phyloP scores from a whole-genome alignment of 768 basidiomycete species.

The Leccinum fibrillosum region DNA sequence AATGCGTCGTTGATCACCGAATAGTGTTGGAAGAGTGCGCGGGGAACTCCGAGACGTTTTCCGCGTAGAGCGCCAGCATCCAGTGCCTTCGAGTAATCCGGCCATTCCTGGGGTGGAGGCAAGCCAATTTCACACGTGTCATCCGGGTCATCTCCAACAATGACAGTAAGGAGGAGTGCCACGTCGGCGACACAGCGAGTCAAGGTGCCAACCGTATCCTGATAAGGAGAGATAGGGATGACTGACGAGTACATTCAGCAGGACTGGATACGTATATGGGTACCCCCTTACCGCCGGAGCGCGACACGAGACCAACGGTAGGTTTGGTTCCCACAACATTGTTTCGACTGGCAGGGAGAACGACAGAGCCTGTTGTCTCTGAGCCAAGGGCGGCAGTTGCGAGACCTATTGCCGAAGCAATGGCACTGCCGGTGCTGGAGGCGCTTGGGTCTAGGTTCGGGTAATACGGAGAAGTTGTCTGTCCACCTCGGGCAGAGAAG shows the following conservation, averaged over 20 bases:
- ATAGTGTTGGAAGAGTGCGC: conserved; percentile 27
- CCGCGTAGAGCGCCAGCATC: conserved; percentile 42
- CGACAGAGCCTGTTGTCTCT: conserved; percentile 49
- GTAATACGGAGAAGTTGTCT: conserved; percentile 39
- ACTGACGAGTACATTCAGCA: conserved; percentile 31
- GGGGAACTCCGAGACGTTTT: conserved; percentile 44
- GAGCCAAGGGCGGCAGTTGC: conserved; percentile 42
- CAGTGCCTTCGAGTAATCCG: conserved; percentile 55
- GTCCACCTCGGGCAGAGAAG: conserved; percentile 47
- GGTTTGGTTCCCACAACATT: conserved; percentile 46
- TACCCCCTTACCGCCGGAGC: conserved; percentile 33
- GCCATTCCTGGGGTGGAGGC: conserved; percentile 45
- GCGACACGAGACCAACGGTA: conserved; percentile 40
- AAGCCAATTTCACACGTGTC: conserved; percentile 38
- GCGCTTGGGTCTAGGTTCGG: conserved; percentile 40
- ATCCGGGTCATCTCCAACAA: conserved; percentile 40
- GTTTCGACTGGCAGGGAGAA: conserved; percentile 40
- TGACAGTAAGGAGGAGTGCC: conserved; percentile 37
- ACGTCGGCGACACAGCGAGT: conserved; percentile 36
- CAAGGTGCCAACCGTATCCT: conserved; percentile 41
- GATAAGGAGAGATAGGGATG: conserved; percentile 41
- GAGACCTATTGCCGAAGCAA: conserved; percentile 44
- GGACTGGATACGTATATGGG: background rate
- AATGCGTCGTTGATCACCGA: conserved; percentile 34
- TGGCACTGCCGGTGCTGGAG: conserved; percentile 44